These are phyloP conservation scores for Apiotrichum laibachii DNA, from an alignment of 1,284 basidiomycete genomes.

Conservation along the genomic window DNA sequence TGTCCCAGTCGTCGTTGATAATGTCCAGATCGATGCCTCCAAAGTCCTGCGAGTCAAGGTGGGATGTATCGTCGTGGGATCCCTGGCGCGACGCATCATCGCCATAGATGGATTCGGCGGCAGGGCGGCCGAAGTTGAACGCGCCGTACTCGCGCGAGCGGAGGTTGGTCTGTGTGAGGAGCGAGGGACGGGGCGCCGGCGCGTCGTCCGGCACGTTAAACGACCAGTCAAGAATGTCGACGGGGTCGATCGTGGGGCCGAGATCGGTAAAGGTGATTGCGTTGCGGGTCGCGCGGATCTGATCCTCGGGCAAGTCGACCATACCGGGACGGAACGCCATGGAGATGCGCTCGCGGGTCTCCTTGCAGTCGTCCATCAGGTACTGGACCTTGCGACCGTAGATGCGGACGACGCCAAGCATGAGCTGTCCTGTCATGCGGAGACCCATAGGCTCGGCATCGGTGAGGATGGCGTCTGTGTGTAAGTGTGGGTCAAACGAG, in stretches of 20 bases:
- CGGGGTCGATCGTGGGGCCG: slow-evolving; percentile 16
- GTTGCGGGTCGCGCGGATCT: slow-evolving; percentile 79
- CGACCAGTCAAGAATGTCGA: slow-evolving; percentile 48
- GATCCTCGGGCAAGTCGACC: slow-evolving; percentile 92
- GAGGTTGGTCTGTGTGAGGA: slow-evolving; percentile 28
- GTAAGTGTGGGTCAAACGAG: background rate
- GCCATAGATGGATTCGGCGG: slow-evolving; percentile 52
- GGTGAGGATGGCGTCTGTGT: slow-evolving; percentile 67
- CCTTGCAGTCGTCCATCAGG: slow-evolving; percentile 94
- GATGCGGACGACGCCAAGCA: slow-evolving; percentile 93
- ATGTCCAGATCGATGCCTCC: slow-evolving; percentile 46
- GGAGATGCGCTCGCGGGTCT: slow-evolving; percentile 90
- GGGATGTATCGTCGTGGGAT: slow-evolving; percentile 50
- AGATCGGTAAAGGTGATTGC: slow-evolving; percentile 51
- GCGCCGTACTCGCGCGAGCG: slow-evolving; percentile 44
- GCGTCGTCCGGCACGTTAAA: slow-evolving; percentile 14
- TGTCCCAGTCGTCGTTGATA: slow-evolving; percentile 51
- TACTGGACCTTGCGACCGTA: slow-evolving; percentile 98
- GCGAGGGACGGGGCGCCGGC: slow-evolving; percentile 14
- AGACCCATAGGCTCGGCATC: slow-evolving; percentile 83
- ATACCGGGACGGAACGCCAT: slow-evolving; percentile 91
- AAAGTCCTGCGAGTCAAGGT: slow-evolving; percentile 82
- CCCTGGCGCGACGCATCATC: slow-evolving; percentile 37
- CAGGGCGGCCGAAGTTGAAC: slow-evolving; percentile 46
- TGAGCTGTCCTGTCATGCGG: slow-evolving; percentile 87